Base-by-base conservation (phyloP, 176 grass and related monocot genomes). In the Puya raimondii region DNA sequence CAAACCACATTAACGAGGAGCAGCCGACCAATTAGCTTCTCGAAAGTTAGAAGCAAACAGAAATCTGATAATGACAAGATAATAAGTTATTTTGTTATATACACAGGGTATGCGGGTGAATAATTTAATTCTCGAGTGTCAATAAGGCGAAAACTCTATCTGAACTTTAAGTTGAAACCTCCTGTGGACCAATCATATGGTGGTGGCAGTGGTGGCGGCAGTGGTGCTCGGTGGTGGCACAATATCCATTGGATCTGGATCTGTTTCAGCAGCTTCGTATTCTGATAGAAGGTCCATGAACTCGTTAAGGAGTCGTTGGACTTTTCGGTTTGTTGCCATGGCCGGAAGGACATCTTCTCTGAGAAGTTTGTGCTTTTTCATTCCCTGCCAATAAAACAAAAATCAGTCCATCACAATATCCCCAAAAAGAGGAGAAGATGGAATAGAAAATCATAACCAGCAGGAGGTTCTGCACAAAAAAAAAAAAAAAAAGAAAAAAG, bases 241-340 rank as follows among this genome's bases (percentile, higher is more conserved):
- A 1, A 67, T 26, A 76, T 68, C 74, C 74, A 77, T 77, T 47
- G 21, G 16, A 27, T 66, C 33, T 15, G 51, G 63, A 66, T 84
- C 72, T 66, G 61, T 72, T 64, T 80, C 82, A 4, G 73, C 53
- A 11, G 68, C 56, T 70, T 90, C 78, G 23, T 90, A 90, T 58
- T 99, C 94, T 23, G 74, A 83, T 72, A 99, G 77, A n/a, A 89
- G 81, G 56, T 99, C 86, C 89, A 99, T 90, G 73, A 99, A 99
- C 63, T 99, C 89, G 29, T 89, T 93, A 9, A 99, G 71, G 75
- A 99, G 67, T 50, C 94, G 75, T 61, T 99, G 94, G 63, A 99
- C 89, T 77, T 99, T 99, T 53, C 89, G 74, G 70, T 99, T 99
- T 1, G 84, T 85, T 21, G 94, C 94, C 86, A 99, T 88, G 2